phyloP scores from a whole-genome alignment of 257 asterid species.

The Sherardia arvensis region DNA sequence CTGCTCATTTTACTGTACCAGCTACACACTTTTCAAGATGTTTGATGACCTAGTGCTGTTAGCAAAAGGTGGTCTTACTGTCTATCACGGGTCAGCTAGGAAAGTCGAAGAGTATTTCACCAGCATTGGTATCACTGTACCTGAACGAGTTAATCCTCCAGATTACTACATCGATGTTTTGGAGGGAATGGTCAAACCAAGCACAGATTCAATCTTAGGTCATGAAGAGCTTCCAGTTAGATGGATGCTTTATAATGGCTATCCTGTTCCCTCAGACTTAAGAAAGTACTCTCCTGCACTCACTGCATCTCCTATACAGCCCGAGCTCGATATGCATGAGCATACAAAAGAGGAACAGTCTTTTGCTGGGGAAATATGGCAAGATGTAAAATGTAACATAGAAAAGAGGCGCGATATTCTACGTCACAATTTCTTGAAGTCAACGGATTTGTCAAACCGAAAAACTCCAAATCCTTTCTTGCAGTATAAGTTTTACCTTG shows the following conservation, averaged over 20 bases:
- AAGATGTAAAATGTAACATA: constrained; percentile 39
- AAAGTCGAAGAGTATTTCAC: constrained; percentile 87
- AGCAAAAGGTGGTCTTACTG: constrained; percentile 89
- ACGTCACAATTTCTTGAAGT: constrained; percentile 40
- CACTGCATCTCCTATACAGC: constrained; percentile 18
- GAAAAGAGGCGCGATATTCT: constrained; percentile 48
- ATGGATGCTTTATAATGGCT: constrained; percentile 88
- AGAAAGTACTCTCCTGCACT: constrained; percentile 26
- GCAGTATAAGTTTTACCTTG: constrained; percentile 66
- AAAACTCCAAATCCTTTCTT: constrained; percentile 50
- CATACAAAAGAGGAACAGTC: constrained; percentile 36
- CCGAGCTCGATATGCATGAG: constrained; percentile 27
- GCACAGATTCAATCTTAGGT: constrained; percentile 38
- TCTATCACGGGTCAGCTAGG: constrained; percentile 71
- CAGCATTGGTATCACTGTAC: constrained; percentile 49
- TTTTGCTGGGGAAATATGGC: constrained; percentile 60
- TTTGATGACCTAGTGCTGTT: constrained; percentile 87
- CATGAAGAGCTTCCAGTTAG: constrained; percentile 71
- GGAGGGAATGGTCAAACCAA: constrained; percentile 73
- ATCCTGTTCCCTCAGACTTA: constrained; percentile 64
- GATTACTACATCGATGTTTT: constrained; percentile 82
- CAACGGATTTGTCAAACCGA: constrained; percentile 71
- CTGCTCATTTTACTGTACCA: constrained; percentile 27
- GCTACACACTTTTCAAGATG: constrained; percentile 81
- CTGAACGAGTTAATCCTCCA: constrained; percentile 88